phyloP scores from a whole-genome alignment of 805 yeast genomes.

The Candida xiaguanensis region DNA sequence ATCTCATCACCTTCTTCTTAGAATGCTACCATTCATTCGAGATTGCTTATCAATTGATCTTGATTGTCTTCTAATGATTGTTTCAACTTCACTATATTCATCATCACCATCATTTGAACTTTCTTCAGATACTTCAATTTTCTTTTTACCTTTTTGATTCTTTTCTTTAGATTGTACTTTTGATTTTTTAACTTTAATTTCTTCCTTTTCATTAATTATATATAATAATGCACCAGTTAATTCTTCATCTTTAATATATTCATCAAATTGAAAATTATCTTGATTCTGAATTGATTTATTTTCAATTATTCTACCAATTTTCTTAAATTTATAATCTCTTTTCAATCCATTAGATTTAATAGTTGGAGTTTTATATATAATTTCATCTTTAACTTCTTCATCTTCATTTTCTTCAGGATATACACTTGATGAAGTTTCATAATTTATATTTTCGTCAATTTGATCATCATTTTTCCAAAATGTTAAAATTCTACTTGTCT shows the following conservation, averaged over 20 bases:
- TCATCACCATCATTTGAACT: conserved; percentile 9
- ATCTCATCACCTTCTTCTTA: not conserved
- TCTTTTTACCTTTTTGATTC: not conserved
- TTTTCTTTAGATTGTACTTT: not conserved
- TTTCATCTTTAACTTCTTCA: not conserved
- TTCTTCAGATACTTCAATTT: conserved; percentile 1
- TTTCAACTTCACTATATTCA: conserved; percentile 5
- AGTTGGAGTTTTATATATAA: not conserved
- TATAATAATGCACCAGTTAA: conserved; percentile 8
- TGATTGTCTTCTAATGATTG: not conserved
- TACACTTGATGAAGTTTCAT: not conserved
- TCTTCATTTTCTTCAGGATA: not conserved
- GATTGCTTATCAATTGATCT: not conserved
- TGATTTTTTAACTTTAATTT: not conserved
- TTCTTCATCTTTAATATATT: conserved; percentile 5
- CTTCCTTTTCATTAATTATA: conserved; percentile 5
- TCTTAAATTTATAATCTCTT: too few relatives aligned
- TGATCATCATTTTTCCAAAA: not conserved
- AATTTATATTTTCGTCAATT: not conserved
- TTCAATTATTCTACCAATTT: not conserved
- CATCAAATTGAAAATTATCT: conserved; percentile 3
- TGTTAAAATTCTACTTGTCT: not conserved
- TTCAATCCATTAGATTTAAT: not conserved
- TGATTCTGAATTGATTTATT: not conserved
- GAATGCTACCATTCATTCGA: not conserved